Percentiles rank a stretch among this genome's conserved stretches.
phyloP scores from a whole-genome alignment of 1,139 yeast species.

The Taphrina pruni region DNA sequence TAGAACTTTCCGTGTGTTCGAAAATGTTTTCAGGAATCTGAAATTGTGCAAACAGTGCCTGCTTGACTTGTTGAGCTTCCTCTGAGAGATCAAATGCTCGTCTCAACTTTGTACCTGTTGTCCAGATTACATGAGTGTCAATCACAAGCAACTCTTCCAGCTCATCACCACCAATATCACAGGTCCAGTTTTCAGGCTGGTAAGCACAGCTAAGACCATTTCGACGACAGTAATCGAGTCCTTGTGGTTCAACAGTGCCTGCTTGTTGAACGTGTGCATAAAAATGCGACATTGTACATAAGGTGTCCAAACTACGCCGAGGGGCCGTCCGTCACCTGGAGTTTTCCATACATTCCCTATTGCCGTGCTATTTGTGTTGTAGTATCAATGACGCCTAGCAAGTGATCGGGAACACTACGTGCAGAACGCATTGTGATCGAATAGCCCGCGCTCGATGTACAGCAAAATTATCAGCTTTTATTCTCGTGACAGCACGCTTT shows the following conservation, averaged over 20 bases:
- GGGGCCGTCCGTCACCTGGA: too few species aligned
- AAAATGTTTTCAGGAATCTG: conserved; percentile 28
- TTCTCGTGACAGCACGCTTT: too few species aligned
- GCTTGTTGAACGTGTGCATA: not conserved
- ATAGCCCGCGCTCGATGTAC: too few species aligned
- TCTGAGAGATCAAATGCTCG: conserved; percentile 33
- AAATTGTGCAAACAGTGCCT: conserved; percentile 40
- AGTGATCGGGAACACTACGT: not conserved
- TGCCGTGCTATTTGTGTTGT: too few species aligned
- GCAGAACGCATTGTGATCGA: not conserved
- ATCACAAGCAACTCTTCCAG: conserved; percentile 36
- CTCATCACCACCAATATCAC: not conserved
- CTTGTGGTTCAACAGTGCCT: conserved; percentile 27
- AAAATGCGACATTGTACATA: conserved; percentile 18
- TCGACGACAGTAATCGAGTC: conserved; percentile 29
- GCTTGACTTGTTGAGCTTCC: conserved; percentile 35
- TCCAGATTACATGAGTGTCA: conserved; percentile 36
- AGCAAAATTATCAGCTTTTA: too few species aligned
- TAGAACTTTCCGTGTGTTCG: not conserved
- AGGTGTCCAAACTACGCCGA: not conserved
- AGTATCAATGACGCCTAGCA: too few species aligned
- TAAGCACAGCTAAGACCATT: not conserved
- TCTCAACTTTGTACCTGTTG: conserved; percentile 24
- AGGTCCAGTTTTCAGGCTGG: conserved; percentile 3
- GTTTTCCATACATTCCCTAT: too few species aligned